Evolutionary conservation across 441 rosid species (phyloP).

Genomic region (Populus hybrid): DNA sequence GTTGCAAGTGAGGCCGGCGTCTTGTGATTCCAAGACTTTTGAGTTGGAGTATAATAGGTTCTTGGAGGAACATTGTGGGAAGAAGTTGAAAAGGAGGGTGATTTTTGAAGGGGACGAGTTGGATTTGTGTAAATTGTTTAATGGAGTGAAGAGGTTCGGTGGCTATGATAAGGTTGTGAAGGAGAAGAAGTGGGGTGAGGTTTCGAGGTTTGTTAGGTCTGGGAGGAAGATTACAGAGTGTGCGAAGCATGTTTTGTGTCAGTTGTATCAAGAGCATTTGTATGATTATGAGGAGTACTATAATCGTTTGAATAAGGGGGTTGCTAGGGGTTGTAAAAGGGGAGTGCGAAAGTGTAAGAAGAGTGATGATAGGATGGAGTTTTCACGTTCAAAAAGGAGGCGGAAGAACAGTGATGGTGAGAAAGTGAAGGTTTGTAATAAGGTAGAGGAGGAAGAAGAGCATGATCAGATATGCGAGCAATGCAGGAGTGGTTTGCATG

Average conservation of each 20-base stretch:
- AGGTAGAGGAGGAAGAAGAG: conserved; percentile 44
- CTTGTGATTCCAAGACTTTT: conserved; percentile 83
- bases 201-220: conserved; percentile 66
- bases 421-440: conserved; percentile 37
- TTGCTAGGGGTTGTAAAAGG: conserved; percentile 54
- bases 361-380: conserved; percentile 31
- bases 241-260: conserved; percentile 84
- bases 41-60: conserved; percentile 84
- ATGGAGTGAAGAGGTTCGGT: conserved; percentile 89
- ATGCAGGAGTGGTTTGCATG: conserved; percentile 85
- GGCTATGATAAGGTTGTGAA: conserved; percentile 74
- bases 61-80: conserved; percentile 70
- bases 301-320: conserved; percentile 43
- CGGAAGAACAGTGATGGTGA: conserved; percentile 41
- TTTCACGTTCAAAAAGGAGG: conserved; percentile 53
- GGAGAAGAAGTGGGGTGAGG: conserved; percentile 87
- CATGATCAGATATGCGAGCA: conserved; percentile 85
- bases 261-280: conserved; percentile 78
- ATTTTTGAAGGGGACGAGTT: conserved; percentile 83
- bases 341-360: conserved; percentile 33
- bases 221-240: conserved; percentile 75
- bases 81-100: conserved; percentile 72
- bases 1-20: conserved; percentile 87
- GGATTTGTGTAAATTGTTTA: conserved; percentile 86
- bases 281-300: conserved; percentile 73